Conservation (phyloP, 2,329 filamentous ascomycete genomes). For the Botrytis byssoidea region DNA sequence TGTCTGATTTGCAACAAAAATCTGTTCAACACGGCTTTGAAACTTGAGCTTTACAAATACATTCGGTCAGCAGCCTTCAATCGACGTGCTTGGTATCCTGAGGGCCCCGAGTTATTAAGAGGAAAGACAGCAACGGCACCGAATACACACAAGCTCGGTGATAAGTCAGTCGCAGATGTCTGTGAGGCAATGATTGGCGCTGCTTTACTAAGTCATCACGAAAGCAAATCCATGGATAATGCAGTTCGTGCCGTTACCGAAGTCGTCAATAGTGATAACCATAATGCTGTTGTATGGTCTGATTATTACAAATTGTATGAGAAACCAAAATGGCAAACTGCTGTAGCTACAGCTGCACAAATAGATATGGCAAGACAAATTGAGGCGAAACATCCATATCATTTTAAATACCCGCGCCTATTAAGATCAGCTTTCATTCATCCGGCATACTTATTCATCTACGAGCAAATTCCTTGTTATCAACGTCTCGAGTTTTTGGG, state of each 20-base stretch:
- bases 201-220: constrained; percentile 55
- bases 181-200: constrained; percentile 94
- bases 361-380: constrained; percentile 65
- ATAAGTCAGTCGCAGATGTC: constrained; percentile 92
- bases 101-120: constrained; percentile 67
- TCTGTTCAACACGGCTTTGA: constrained; percentile 72
- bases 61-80: constrained; percentile 83
- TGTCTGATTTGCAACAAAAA: constrained; percentile 87
- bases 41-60: constrained; percentile 67
- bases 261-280: constrained; percentile 68
- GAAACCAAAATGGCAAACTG: constrained; percentile 69
- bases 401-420: constrained; percentile 73
- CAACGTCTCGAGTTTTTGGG: constrained; percentile 91
- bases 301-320: constrained; percentile 73
- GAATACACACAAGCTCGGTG: constrained; percentile 66
- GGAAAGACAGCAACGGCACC: constrained; percentile 64
- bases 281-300: constrained; percentile 64
- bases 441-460: constrained; percentile 72
- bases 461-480: constrained; percentile 80
- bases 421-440: constrained; percentile 85
- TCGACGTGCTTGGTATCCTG: constrained; percentile 79
- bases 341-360: constrained; percentile 62
- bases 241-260: constrained; percentile 63
- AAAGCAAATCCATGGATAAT: constrained; percentile 50
- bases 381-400: constrained; percentile 54